These are phyloP conservation scores for Rhodotorula sphaerocarpa DNA, from an alignment of 768 basidiomycete species.

Conservation along the genomic window DNA sequence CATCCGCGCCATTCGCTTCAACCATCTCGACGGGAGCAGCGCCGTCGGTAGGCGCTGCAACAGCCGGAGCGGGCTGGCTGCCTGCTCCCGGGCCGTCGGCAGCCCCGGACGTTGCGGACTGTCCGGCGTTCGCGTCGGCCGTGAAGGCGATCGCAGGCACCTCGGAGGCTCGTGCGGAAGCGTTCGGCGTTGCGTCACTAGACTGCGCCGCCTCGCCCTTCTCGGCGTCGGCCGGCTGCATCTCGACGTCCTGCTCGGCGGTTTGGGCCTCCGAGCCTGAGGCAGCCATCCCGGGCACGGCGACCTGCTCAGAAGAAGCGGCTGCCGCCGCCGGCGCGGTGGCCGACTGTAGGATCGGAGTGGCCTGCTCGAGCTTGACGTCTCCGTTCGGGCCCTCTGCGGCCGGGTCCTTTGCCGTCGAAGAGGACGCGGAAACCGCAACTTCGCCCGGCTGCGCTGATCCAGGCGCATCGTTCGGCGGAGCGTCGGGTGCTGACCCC, in stretches of 20 bases:
- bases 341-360: not conserved
- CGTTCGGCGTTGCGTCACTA: not conserved
- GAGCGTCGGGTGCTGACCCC: not conserved
- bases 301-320: not conserved
- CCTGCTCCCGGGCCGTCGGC: no score
- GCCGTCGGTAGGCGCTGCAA: not conserved
- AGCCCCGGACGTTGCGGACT: no score
- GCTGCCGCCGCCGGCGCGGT: not conserved
- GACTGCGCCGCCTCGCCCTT: no score
- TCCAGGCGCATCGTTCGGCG: not conserved
- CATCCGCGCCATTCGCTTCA: not conserved
- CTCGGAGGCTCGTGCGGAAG: no score
- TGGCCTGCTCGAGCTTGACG: slow-evolving; percentile 20
- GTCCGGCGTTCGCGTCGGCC: no score
- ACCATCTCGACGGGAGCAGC: no score
- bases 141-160: no score
- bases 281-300: not conserved
- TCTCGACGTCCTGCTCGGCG: not conserved
- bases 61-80: no score
- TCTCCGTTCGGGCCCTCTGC: not conserved
- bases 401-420: not conserved
- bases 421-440: not conserved
- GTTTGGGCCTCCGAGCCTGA: not conserved
- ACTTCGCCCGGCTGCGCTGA: not conserved
- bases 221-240: not conserved